Evolutionary conservation across 2,329 filamentous ascomycete species (phyloP), one percentile per base, ranked within the genome.

Genomic region (Talaromyces sp.): DNA sequence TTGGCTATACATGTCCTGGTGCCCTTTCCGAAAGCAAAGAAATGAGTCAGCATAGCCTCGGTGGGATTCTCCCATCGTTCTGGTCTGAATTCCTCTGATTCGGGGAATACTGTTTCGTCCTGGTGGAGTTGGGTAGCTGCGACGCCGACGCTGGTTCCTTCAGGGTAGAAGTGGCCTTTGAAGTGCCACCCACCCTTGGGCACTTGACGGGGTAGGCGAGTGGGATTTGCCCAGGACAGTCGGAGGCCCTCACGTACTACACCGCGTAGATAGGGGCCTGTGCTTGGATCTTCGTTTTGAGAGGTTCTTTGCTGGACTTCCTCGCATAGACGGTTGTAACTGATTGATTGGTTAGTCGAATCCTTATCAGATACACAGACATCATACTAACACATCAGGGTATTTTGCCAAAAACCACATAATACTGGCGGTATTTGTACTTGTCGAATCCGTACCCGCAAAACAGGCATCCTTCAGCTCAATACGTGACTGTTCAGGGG

Each of bases 381-480:
- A 35, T 14, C 27, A 24, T 47, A 59, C 62, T 58, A 13, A 64
- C 62, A 64, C 47, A 5, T 78, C 72, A 3, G 82, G 81, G 60
- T 79, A 70, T 57, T 80, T 76, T 3, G 77, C 74, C 31, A 85
- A 69, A 65, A 79, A 73, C 74, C 81, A 83, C 49, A 80, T 75
- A 2, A 85, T 78, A 1, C 79, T 83, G 6, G 80, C 79, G 22
- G 84, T 71, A 65, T 83, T 85, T 76, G 83, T 84, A 16, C 80
- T 81, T 3, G 81, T 84, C 0, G 81, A 81, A 70, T 86, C 84
- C 0, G 84, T 84, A 1, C 84, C 84, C 1, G 84, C 84, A 71
- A 85, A 86, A 31, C 83, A 79, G 3, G 86, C 71, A 68, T 86
- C 85, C 68, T 86, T 84, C 67, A 82, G 80, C 68, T 86, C 83